Percentiles rank a stretch among this genome's conserved stretches.
Conservation (phyloP, 768 basidiomycete genomes). For the Nidularia sp. region DNA sequence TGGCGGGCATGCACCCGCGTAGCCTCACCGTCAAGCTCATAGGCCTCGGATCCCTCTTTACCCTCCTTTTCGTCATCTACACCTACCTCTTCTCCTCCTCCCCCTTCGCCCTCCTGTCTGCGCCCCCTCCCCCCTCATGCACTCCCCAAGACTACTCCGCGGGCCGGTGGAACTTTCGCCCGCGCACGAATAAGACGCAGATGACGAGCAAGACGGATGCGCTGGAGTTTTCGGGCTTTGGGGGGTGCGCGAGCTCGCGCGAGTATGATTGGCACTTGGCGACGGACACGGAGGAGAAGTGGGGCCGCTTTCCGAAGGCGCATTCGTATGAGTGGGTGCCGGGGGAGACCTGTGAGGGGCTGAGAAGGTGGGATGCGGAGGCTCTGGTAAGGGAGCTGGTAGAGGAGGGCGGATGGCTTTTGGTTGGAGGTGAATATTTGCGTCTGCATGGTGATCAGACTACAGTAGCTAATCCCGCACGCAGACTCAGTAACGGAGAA, state of each 20-base stretch:
- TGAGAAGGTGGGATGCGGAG: conserved; percentile 34
- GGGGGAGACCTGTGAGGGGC: conserved; percentile 32
- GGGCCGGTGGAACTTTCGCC: conserved; percentile 37
- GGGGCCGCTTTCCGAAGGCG: conserved; percentile 49
- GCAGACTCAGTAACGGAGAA: conserved; percentile 68
- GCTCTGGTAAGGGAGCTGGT: conserved; percentile 54
- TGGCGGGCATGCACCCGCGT: conserved; percentile 14
- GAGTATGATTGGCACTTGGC: conserved; percentile 65
- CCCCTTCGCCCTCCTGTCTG: conserved; percentile 3
- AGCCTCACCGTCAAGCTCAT: conserved; percentile 13
- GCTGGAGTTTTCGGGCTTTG: conserved; percentile 49
- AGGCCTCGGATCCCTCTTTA: conserved; percentile 11
- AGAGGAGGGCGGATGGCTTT: conserved; percentile 66
- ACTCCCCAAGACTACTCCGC: conserved; percentile 26
- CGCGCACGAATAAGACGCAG: conserved; percentile 23
- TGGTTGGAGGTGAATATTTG: conserved; percentile 53
- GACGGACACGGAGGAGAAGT: conserved; percentile 41
- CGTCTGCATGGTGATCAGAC: background rate
- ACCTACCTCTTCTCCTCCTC: conserved; percentile 12
- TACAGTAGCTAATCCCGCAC: too few species aligned
- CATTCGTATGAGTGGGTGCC: conserved; percentile 54
- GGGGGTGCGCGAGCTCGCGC: conserved; percentile 59
- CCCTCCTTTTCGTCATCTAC: conserved; percentile 17
- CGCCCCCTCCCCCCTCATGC: conserved; percentile 10
- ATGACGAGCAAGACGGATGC: conserved; percentile 40